Conservation (phyloP, 345 rosid species). For the Hevea brasiliensis region DNA sequence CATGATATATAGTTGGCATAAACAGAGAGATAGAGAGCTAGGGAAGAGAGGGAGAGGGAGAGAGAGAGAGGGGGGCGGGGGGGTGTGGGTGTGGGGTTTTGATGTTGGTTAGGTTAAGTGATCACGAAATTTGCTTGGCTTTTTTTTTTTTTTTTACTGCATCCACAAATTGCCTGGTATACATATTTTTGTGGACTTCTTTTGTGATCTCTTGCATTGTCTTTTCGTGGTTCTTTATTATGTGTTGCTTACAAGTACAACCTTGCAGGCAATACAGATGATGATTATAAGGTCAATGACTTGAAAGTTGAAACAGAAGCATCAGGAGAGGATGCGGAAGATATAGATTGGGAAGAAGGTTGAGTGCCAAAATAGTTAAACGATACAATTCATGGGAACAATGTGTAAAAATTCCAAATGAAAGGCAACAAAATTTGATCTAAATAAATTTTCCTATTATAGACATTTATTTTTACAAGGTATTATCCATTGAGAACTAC, state of each 20-base stretch:
- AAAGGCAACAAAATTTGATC: background rate
- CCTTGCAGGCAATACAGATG: slow-evolving; percentile 46
- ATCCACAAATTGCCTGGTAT: too few relatives aligned
- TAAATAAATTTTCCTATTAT: background rate
- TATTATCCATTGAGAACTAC: background rate
- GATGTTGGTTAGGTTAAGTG: too few relatives aligned
- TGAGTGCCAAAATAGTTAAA: slow-evolving; percentile 22
- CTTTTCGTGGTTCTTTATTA: background rate
- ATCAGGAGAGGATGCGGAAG: slow-evolving; percentile 65
- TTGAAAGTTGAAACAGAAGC: slow-evolving; percentile 81
- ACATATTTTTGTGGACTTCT: too few relatives aligned
- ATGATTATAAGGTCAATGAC: slow-evolving; percentile 62
- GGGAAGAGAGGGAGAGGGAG: too few relatives aligned
- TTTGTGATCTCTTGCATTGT: too few relatives aligned
- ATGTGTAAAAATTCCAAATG: background rate
- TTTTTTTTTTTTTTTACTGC: too few relatives aligned
- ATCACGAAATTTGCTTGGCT: too few relatives aligned
- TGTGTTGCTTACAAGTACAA: background rate
- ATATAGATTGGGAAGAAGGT: slow-evolving; percentile 86
- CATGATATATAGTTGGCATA: background rate
- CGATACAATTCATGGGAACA: background rate
- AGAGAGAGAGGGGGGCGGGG: background rate
- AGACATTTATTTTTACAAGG: background rate
- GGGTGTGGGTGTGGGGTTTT: too few relatives aligned
- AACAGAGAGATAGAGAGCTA: too few relatives aligned